Conservation (phyloP, 2,329 filamentous ascomycete species). For the Cercospora zeina region DNA sequence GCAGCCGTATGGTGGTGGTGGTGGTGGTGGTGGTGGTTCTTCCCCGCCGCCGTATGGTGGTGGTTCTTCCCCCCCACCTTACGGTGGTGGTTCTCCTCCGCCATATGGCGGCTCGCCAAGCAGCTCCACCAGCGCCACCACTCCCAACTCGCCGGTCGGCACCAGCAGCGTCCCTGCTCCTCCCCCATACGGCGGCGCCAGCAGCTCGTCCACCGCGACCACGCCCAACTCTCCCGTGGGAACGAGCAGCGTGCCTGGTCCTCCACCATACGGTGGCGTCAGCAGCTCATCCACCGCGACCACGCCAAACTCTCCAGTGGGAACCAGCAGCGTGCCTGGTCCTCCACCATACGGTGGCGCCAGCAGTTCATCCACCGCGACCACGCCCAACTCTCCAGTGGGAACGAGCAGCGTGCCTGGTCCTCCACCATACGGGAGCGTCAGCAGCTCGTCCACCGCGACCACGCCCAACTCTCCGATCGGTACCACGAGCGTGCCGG, state of each 20-base stretch:
- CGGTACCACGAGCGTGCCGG: no score
- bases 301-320: constrained; percentile 6
- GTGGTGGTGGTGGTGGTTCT: no score
- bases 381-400: constrained; percentile 7
- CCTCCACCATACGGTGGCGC: background rate
- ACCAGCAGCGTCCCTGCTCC: background rate
- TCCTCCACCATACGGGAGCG: background rate
- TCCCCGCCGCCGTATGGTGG: no score
- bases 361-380: constrained; percentile 11
- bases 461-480: constrained; percentile 10
- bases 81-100: background rate
- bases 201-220: constrained; percentile 12
- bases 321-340: background rate
- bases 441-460: constrained; percentile 10
- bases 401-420: background rate
- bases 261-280: background rate
- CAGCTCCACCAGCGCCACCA: background rate
- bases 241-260: background rate
- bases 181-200: background rate
- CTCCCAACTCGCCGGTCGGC: background rate
- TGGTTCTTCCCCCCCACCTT: background rate
- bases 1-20: no score
- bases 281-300: constrained; percentile 12
- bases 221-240: constrained; percentile 5
- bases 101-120: background rate